Percentiles rank a stretch among this genome's conserved stretches.
phyloP scores from a whole-genome alignment of 768 basidiomycete genomes.

The Tricholoma furcatifolium region DNA sequence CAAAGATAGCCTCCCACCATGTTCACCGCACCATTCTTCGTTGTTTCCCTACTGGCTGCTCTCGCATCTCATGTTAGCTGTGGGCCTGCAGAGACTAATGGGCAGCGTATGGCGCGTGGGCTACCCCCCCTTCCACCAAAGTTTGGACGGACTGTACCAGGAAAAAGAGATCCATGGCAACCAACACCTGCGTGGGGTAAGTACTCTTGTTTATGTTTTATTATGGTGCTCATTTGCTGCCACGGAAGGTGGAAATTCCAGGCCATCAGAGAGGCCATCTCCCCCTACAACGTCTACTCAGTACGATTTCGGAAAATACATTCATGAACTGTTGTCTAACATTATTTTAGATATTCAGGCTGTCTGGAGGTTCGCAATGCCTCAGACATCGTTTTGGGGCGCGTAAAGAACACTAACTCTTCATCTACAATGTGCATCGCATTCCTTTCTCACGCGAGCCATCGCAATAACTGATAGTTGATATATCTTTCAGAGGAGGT shows the following conservation, averaged over 20 bases:
- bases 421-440: constrained; percentile 22
- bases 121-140: constrained; percentile 39
- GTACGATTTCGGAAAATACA: constrained; percentile 16
- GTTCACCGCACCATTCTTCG: constrained; percentile 19
- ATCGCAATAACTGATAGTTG: not conserved
- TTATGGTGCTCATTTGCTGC: not conserved
- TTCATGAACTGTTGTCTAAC: constrained; percentile 3
- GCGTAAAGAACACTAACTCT: constrained; percentile 32
- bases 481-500: constrained; percentile 28
- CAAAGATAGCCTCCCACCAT: constrained; percentile 10
- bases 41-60: constrained; percentile 23
- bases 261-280: constrained; percentile 18
- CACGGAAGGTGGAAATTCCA: constrained; percentile 18
- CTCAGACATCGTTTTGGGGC: constrained; percentile 29
- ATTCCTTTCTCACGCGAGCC: not conserved
- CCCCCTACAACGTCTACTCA: constrained; percentile 23
- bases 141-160: constrained; percentile 30
- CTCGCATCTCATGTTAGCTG: constrained; percentile 18
- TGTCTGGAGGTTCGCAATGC: constrained; percentile 34
- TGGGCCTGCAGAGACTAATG: constrained; percentile 36
- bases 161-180: constrained; percentile 14
- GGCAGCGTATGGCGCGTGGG: constrained; percentile 43
- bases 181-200: constrained; percentile 28
- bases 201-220: constrained; percentile 1
- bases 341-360: constrained; percentile 27